Base-by-base conservation (phyloP, 495 filamentous ascomycete genomes). In the Melanomma pulvis-pyrius region DNA sequence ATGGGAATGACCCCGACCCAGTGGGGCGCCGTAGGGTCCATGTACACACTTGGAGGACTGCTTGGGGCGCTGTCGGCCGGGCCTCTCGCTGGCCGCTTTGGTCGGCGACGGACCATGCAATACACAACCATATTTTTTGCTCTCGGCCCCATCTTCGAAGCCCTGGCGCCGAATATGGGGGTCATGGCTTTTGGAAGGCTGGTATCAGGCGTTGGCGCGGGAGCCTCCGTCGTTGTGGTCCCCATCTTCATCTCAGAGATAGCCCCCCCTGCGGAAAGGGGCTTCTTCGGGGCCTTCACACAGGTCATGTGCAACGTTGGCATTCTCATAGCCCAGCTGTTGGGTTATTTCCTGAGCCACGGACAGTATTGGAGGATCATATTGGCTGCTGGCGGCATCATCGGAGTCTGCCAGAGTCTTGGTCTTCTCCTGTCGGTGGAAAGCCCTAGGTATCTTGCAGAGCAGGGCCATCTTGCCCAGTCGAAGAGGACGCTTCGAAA, bases 161-260 rank as follows among this genome's bases (percentile, higher is more conserved):
- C 90, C 0, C 65, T 90, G 8, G 85, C 92, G 0, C 75, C 81
- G 2, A 86, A 82, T n/a, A 88, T 96, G 24, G 71, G 80, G 0
- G 61, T 90, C 19, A 80, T 98, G 65, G 80, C 81, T 4, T 57
- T 91, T 25, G 94, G 94, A 25, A 82, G 96, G 30, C 81, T 96
- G 21, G 75, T 98, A 13, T 88, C 89, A 4, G 94, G 94, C 7
- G 67, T 96, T 1, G 94, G 90, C 6, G 90, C 92, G 8, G 94
- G 96, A 7, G 89, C 92, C 6, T 84, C 91, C 8, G 90, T 92
- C 9, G 94, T 98, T 24, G 89, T 96, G n/a, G 91, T 94, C 0
- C 94, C 94, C n/a, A 86, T 98, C 30, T 98, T 93, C 77, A 90
- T 98, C 62, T 92, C 91, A 19, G 96, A 98, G 75, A 82, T 96